phyloP scores from a whole-genome alignment of 176 grass and related monocot genomes.

The Tillandsia leiboldiana region DNA sequence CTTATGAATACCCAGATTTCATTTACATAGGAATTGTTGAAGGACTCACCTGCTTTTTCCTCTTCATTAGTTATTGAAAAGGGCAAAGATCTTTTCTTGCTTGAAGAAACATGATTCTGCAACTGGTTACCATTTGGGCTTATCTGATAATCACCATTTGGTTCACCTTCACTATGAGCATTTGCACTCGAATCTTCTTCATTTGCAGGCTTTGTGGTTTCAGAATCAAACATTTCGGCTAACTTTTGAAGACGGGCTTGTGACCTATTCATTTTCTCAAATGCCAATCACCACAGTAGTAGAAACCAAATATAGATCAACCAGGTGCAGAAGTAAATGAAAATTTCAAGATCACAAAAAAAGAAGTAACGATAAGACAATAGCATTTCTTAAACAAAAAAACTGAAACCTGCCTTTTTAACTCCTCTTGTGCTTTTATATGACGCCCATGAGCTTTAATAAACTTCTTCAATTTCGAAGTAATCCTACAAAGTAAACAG shows the following conservation, averaged over 20 bases:
- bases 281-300: conserved; percentile 9
- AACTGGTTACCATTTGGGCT: conserved; percentile 34
- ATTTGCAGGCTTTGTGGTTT: conserved; percentile 41
- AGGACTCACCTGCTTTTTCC: conserved; percentile 39
- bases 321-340: not conserved
- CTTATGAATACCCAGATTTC: not conserved
- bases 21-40: not conserved
- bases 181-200: conserved; percentile 50
- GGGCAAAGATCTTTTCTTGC: conserved; percentile 34
- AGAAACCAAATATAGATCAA: conserved; percentile 15
- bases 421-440: conserved; percentile 60
- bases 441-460: conserved; percentile 59
- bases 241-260: conserved; percentile 62
- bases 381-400: conserved; percentile 10
- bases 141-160: conserved; percentile 42
- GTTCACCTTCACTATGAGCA: conserved; percentile 34
- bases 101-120: conserved; percentile 32
- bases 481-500: conserved; percentile 38
- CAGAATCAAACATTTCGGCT: conserved; percentile 50
- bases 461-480: conserved; percentile 66
- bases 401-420: conserved; percentile 58
- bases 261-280: conserved; percentile 33
- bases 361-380: no score
- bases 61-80: conserved; percentile 47
- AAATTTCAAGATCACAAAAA: no score